Conservation (phyloP, 495 filamentous ascomycete species). For the Podospora appendiculata region DNA sequence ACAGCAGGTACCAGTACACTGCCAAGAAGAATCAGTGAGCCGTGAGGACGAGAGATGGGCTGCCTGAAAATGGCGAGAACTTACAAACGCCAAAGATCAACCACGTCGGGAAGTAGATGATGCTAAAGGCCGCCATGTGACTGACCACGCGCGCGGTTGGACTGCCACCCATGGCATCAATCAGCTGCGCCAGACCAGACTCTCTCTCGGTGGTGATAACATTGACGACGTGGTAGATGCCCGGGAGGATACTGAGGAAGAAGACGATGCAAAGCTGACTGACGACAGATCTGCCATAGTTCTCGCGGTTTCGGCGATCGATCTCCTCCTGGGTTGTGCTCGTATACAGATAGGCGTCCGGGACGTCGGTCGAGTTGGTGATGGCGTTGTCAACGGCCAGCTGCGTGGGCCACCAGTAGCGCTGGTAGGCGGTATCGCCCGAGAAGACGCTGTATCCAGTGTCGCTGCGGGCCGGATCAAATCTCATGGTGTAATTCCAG, state of each 20-base stretch:
- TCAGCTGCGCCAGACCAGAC: conserved; percentile 60
- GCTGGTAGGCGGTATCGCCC: conserved; percentile 1
- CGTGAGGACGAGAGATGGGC: not conserved
- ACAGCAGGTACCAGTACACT: conserved; percentile 51
- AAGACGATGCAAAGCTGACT: conserved; percentile 8
- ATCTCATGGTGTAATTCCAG: conserved; percentile 13
- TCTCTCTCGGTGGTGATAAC: conserved; percentile 67
- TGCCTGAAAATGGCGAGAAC: not conserved
- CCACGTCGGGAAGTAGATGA: conserved; percentile 8
- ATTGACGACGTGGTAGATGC: conserved; percentile 20
- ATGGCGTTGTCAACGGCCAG: conserved; percentile 17
- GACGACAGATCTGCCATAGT: not conserved
- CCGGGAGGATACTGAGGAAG: conserved; percentile 9
- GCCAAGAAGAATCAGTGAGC: conserved; percentile 24
- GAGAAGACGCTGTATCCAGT: not conserved
- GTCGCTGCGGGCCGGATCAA: conserved; percentile 4
- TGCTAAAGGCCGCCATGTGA: conserved; percentile 3
- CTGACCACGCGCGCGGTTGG: conserved; percentile 5
- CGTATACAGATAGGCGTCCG: conserved; percentile 1
- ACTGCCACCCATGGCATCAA: conserved; percentile 58
- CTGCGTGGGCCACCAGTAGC: conserved; percentile 8
- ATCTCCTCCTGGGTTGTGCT: not conserved
- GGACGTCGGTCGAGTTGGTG: conserved; percentile 6
- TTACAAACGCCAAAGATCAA: conserved; percentile 30
- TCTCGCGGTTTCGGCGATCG: not conserved